These are phyloP conservation scores for Malus orientalis DNA, from an alignment of 306 rosid genomes.

Conservation along the genomic window DNA sequence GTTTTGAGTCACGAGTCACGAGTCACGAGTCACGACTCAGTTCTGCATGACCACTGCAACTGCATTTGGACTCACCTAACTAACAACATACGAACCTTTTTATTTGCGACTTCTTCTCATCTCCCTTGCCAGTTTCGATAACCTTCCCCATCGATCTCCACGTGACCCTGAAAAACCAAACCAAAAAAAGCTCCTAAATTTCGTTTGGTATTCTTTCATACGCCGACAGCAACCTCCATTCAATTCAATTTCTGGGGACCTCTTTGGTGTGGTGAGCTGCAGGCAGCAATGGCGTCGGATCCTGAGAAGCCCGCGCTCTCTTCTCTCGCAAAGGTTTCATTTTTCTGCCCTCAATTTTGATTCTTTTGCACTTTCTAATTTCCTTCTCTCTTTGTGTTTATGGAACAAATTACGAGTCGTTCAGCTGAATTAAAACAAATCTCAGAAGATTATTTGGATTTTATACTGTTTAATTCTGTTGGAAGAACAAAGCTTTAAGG, in stretches of 20 bases:
- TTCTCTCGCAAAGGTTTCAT: slow-evolving; percentile 36
- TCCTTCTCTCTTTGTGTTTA: background rate
- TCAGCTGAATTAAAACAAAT: background rate
- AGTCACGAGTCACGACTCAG: background rate
- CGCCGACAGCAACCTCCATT: background rate
- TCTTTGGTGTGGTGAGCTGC: background rate
- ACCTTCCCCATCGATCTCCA: too few species aligned
- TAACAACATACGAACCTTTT: background rate
- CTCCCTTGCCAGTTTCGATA: too few species aligned
- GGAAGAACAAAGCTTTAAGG: background rate
- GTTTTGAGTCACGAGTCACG: background rate
- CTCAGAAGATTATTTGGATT: background rate
- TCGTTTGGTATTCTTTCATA: background rate
- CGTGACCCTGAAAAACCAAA: too few species aligned
- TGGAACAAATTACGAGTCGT: background rate
- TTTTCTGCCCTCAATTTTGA: background rate
- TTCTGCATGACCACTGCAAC: background rate
- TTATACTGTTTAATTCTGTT: background rate
- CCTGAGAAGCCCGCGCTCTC: slow-evolving; percentile 27
- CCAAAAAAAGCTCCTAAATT: too few species aligned
- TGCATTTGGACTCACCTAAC: background rate
- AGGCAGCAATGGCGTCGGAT: slow-evolving; percentile 51
- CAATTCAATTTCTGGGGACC: background rate
- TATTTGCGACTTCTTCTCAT: too few species aligned
- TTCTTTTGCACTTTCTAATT: background rate